These are phyloP conservation scores for Viola pubescens DNA, from an alignment of 441 rosid species.

Conservation along the genomic window DNA sequence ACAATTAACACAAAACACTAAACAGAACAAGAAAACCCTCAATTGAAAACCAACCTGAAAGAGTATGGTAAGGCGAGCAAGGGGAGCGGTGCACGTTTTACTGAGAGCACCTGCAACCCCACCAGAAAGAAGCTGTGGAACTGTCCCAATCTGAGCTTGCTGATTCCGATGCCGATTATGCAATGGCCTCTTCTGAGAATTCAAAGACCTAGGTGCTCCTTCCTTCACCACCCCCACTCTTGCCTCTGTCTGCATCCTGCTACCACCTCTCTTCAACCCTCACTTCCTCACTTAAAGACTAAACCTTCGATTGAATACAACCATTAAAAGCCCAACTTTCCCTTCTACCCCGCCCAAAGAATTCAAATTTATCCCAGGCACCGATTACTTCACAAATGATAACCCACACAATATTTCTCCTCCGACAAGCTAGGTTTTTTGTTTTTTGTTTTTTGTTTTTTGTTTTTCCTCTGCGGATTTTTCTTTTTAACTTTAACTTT, in stretches of 20 bases:
- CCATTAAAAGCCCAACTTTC: background rate
- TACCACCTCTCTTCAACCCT: background rate
- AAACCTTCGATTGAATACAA: slow-evolving; percentile 3
- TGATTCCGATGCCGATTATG: slow-evolving; percentile 21
- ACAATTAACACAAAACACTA: background rate
- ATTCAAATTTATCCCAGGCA: background rate
- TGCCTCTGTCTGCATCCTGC: slow-evolving; percentile 75
- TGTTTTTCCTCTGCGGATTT: no score
- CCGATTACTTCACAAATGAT: background rate
- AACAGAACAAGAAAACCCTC: background rate
- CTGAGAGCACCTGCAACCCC: slow-evolving; percentile 92
- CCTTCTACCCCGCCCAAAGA: background rate
- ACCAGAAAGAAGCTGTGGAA: slow-evolving; percentile 77
- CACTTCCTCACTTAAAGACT: background rate
- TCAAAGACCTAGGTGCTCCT: slow-evolving; percentile 36
- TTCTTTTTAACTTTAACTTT: no score
- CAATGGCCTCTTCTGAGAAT: slow-evolving; percentile 43
- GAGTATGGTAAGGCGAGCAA: slow-evolving; percentile 87
- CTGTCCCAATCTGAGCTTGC: slow-evolving; percentile 60
- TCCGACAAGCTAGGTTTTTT: no score
- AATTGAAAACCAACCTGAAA: slow-evolving; percentile 44
- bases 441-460: no score
- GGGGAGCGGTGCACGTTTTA: slow-evolving; percentile 96
- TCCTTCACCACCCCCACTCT: slow-evolving; percentile 70
- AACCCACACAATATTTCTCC: background rate